phyloP scores from a whole-genome alignment of 495 filamentous ascomycete genomes.

The Neurospora sp. region DNA sequence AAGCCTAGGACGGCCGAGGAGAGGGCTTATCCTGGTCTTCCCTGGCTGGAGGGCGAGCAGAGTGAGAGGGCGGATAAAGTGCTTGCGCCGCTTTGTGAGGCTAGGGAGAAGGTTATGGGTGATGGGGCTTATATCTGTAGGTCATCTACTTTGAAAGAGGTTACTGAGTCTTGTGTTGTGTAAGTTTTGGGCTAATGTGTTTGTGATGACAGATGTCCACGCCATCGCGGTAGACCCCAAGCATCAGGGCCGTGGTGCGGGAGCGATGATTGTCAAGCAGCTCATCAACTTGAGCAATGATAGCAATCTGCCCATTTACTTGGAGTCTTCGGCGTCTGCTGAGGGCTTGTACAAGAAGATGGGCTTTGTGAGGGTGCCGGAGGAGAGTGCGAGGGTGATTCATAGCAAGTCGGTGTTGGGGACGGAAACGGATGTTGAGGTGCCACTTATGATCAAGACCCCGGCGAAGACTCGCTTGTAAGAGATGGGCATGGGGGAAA shows the following conservation, averaged over 20 bases:
- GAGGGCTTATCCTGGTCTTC: conserved; percentile 15
- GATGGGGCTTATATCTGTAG: conserved; percentile 19
- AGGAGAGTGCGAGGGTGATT: conserved; percentile 8
- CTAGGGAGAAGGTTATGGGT: conserved; percentile 21
- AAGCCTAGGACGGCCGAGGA: conserved; percentile 8
- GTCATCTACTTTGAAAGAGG: background rate
- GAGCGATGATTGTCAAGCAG: conserved; percentile 29
- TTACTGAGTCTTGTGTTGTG: background rate
- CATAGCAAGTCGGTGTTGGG: conserved; percentile 11
- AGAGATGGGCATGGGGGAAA: background rate
- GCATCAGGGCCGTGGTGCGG: conserved; percentile 33
- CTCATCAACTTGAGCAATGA: conserved; percentile 30
- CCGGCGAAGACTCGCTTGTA: conserved; percentile 2
- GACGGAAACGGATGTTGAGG: conserved; percentile 12
- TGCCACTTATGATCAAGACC: conserved; percentile 19
- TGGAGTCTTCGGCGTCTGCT: conserved; percentile 18
- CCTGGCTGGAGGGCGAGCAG: conserved; percentile 24
- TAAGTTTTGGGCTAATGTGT: background rate
- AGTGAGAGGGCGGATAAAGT: conserved; percentile 18
- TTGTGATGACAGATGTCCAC: conserved; percentile 16
- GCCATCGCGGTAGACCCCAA: conserved; percentile 20
- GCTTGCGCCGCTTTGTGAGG: conserved; percentile 19
- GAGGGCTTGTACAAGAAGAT: conserved; percentile 20
- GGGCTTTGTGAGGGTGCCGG: conserved; percentile 15
- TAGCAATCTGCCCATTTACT: conserved; percentile 20